Conservation (phyloP, 1,284 basidiomycete genomes). For the Ceratobasidium sp. region DNA sequence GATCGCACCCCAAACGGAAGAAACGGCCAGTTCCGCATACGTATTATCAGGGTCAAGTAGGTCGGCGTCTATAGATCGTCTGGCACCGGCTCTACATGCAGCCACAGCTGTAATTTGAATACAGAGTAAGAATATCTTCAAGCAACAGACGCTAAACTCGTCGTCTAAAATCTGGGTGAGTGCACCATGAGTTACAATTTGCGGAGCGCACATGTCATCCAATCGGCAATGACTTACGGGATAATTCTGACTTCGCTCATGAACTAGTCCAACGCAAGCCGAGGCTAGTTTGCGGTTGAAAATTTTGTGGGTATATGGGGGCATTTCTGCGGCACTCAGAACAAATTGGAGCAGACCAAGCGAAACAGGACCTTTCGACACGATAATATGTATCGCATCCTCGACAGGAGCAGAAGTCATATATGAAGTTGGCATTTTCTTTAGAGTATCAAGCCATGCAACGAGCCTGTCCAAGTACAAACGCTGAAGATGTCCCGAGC, state of each 20-base stretch:
- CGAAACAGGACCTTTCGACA: neutral
- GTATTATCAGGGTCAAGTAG: neutral
- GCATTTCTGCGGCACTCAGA: neutral
- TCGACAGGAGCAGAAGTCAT: no score
- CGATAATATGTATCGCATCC: neutral
- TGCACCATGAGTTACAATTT: no score
- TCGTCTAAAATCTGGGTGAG: neutral
- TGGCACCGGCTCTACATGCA: no score
- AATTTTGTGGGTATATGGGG: no score
- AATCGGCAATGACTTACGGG: neutral
- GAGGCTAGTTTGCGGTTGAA: neutral
- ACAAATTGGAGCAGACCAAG: neutral
- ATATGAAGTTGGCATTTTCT: no score
- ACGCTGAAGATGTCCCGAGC: no score
- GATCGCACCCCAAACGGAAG: neutral
- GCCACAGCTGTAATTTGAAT: neutral
- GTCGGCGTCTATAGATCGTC: neutral
- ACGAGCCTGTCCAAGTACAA: no score
- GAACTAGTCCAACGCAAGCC: neutral
- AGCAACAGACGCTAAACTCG: neutral
- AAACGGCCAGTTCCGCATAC: neutral
- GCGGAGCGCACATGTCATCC: no score
- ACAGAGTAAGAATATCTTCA: neutral
- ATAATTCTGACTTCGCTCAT: neutral
- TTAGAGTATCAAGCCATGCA: no score